Conservation (phyloP, 306 rosid genomes). For the Trichosanthes truncata region DNA sequence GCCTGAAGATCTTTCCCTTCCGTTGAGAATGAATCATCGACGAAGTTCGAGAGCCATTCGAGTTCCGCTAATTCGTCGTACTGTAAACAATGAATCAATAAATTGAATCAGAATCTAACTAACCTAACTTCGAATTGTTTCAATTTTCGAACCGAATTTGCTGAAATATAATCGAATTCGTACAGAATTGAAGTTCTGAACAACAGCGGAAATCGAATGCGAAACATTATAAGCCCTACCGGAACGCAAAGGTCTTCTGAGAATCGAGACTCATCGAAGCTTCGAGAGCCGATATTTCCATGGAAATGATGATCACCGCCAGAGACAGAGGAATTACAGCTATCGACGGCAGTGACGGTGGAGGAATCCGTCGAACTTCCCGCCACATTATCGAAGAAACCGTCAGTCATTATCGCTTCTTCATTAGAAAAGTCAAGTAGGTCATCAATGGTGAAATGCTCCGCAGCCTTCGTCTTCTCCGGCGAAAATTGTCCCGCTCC, state of each 20-base stretch:
- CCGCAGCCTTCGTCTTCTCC: slow-evolving; percentile 49
- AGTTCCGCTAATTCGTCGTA: slow-evolving; percentile 81
- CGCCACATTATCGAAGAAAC: slow-evolving; percentile 55
- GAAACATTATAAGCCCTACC: background rate
- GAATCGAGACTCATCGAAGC: slow-evolving; percentile 51
- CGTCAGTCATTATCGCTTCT: slow-evolving; percentile 51
- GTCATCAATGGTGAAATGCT: slow-evolving; percentile 73
- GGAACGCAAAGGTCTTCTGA: slow-evolving; percentile 51
- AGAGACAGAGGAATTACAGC: slow-evolving; percentile 68
- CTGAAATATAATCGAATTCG: background rate
- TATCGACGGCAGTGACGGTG: slow-evolving; percentile 52
- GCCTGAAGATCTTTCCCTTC: slow-evolving; percentile 55
- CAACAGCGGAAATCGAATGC: background rate
- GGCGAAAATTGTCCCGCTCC: slow-evolving; percentile 37
- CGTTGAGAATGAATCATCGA: slow-evolving; percentile 80
- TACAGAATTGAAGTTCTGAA: background rate
- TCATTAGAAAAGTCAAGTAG: slow-evolving; percentile 80
- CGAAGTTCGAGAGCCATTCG: slow-evolving; percentile 94
- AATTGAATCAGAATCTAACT: background rate
- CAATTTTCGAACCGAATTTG: background rate
- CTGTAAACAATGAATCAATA: slow-evolving; percentile 28
- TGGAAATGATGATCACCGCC: slow-evolving; percentile 41
- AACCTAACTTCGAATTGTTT: background rate
- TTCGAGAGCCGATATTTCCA: slow-evolving; percentile 34
- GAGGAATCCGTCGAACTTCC: slow-evolving; percentile 59